phyloP scores from a whole-genome alignment of 345 rosid species.

The Sisymbrium irio region DNA sequence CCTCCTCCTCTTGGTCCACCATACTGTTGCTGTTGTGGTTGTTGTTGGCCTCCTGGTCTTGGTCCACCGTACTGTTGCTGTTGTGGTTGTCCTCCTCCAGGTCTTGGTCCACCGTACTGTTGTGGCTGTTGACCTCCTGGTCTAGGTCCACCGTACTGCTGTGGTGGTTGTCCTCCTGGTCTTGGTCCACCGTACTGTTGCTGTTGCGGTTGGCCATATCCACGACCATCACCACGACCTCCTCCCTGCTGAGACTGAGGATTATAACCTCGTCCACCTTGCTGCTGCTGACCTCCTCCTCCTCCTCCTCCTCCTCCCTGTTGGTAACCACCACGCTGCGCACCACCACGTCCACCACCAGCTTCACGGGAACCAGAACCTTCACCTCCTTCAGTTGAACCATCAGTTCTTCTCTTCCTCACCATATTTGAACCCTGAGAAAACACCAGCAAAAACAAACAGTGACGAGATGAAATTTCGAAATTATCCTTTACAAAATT shows the following conservation, averaged over 20 bases:
- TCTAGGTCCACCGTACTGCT: background rate
- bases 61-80: background rate
- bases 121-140: conserved; percentile 43
- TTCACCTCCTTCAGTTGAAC: conserved; percentile 59
- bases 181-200: conserved; percentile 52
- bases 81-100: conserved; percentile 39
- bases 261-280: conserved; percentile 57
- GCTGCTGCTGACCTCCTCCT: conserved; percentile 39
- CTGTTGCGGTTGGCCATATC: conserved; percentile 52
- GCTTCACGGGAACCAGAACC: conserved; percentile 61
- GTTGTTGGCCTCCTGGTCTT: background rate
- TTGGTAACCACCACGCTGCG: conserved; percentile 45
- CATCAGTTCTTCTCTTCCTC: conserved; percentile 71
- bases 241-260: conserved; percentile 66
- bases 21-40: conserved; percentile 44
- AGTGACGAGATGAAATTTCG: background rate
- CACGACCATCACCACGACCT: conserved; percentile 63
- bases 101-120: conserved; percentile 1
- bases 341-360: conserved; percentile 57
- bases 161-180: background rate
- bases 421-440: conserved; percentile 49
- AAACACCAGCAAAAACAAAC: background rate
- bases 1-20: conserved; percentile 73
- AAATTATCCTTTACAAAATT: background rate
- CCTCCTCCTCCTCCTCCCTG: conserved; percentile 45